These are phyloP conservation scores for apple (Malus domestica) DNA, from an alignment of 306 rosid species.

Conservation along the genomic window DNA sequence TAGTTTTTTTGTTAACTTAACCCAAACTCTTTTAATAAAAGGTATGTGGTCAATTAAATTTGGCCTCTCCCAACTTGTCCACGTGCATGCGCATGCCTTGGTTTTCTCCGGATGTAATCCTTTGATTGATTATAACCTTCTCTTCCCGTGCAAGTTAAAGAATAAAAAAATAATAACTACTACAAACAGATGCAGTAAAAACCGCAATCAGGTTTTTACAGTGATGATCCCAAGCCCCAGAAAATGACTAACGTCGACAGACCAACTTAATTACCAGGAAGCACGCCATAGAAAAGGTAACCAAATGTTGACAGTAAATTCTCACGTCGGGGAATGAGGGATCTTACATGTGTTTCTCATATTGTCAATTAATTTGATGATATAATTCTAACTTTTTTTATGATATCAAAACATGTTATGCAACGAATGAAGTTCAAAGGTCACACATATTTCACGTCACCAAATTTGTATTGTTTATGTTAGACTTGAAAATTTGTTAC, in stretches of 20 bases:
- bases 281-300: constrained; percentile 22
- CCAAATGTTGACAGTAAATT: no score
- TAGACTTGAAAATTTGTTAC: no score
- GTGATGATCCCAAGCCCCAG: neutral
- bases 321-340: accelerated
- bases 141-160: neutral
- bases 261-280: constrained; percentile 19
- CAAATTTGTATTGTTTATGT: no score
- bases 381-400: accelerated
- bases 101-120: neutral
- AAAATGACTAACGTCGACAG: constrained; percentile 10
- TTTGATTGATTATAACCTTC: neutral
- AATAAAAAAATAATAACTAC: neutral
- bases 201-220: neutral
- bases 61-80: neutral
- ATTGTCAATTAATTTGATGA: no score
- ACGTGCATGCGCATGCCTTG: neutral
- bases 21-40: no score
- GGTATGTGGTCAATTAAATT: neutral
- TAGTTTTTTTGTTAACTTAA: no score
- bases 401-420: no score
- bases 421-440: no score
- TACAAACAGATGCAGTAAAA: neutral
- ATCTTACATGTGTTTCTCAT: no score
- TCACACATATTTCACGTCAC: no score